These are phyloP conservation scores for Blumeria graminis DNA, from an alignment of 2,329 filamentous ascomycete genomes.

Conservation along the genomic window DNA sequence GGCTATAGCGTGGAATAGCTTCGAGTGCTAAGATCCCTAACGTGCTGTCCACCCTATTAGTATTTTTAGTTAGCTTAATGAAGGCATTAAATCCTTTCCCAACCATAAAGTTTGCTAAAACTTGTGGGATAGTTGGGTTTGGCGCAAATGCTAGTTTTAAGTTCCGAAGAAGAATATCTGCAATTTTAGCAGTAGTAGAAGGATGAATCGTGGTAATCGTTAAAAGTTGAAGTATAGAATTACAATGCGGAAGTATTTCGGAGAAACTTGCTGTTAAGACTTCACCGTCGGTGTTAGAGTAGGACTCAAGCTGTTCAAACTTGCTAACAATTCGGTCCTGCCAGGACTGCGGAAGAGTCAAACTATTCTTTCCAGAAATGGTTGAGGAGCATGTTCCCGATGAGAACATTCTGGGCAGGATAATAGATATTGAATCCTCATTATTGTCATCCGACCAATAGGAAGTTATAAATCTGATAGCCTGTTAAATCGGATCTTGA, in stretches of 20 bases:
- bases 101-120: conserved; percentile 47
- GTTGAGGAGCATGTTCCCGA: conserved; percentile 26
- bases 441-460: conserved; percentile 45
- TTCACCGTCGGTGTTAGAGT: conserved; percentile 32
- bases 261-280: conserved; percentile 25
- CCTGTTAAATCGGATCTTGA: conserved; percentile 6
- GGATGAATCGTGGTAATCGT: conserved; percentile 37
- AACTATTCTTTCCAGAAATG: conserved; percentile 26
- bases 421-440: conserved; percentile 42
- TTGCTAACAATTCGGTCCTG: conserved; percentile 47
- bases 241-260: conserved; percentile 42
- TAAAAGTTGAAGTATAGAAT: conserved; percentile 38
- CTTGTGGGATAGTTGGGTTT: conserved; percentile 30
- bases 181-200: conserved; percentile 40
- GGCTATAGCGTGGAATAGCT: conserved; percentile 40
- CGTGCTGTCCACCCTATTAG: conserved; percentile 30
- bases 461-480: conserved; percentile 41
- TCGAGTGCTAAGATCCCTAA: conserved; percentile 42
- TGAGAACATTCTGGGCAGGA: conserved; percentile 40
- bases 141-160: conserved; percentile 39
- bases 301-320: conserved; percentile 39
- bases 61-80: conserved; percentile 35
- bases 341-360: conserved; percentile 39
- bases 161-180: conserved; percentile 39
- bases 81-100: conserved; percentile 55